These are phyloP conservation scores for Leccinum broughii DNA, from an alignment of 768 basidiomycete species.

Conservation along the genomic window DNA sequence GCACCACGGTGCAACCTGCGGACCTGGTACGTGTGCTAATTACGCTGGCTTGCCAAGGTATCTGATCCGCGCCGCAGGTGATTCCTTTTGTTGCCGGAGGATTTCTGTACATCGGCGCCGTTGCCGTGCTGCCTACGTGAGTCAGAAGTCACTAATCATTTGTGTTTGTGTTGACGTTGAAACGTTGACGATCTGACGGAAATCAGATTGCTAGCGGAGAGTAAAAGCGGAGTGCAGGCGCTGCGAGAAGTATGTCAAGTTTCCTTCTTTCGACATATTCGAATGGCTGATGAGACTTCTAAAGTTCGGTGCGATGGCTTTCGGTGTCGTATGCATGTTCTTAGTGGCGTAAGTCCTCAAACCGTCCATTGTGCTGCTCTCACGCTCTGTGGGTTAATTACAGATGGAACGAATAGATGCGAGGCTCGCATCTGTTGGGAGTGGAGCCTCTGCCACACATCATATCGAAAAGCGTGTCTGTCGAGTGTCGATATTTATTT, in stretches of 20 bases:
- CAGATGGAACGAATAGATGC: constrained; percentile 78
- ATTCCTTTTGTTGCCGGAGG: constrained; percentile 90
- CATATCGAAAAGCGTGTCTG: background rate
- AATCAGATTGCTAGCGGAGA: constrained; percentile 76
- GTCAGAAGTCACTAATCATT: constrained; percentile 31
- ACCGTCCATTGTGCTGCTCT: constrained; percentile 18
- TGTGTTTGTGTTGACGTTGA: background rate
- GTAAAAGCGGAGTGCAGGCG: constrained; percentile 86
- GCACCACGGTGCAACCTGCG: constrained; percentile 74
- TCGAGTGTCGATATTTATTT: background rate
- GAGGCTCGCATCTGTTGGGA: constrained; percentile 11
- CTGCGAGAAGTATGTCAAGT: constrained; percentile 67
- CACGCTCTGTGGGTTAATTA: constrained; percentile 20
- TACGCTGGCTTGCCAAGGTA: constrained; percentile 14
- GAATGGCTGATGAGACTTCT: constrained; percentile 24
- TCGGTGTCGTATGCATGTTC: constrained; percentile 92
- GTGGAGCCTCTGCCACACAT: constrained; percentile 4
- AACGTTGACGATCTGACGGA: constrained; percentile 13
- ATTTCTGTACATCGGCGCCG: constrained; percentile 92
- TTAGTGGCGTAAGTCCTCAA: constrained; percentile 75
- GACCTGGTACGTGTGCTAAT: constrained; percentile 66
- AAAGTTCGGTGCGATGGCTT: constrained; percentile 88
- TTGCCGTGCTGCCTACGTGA: constrained; percentile 88
- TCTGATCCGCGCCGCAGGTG: constrained; percentile 48
- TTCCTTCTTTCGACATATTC: constrained; percentile 14